These are phyloP conservation scores for Cladosporium colombiae DNA, from an alignment of 2,329 filamentous ascomycete species.

Conservation along the genomic window DNA sequence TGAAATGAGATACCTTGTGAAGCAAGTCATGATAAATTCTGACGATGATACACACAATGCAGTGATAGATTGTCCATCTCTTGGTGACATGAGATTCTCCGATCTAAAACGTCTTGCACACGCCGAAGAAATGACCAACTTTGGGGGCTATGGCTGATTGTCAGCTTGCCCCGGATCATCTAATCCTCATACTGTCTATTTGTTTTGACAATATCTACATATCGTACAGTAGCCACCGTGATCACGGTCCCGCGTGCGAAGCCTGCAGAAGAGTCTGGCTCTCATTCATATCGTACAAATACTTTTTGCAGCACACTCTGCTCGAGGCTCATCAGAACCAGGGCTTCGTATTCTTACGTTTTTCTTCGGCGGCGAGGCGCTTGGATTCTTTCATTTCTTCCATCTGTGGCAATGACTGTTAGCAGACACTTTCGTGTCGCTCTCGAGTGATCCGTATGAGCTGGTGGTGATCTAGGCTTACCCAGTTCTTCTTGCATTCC, in stretches of 20 bases:
- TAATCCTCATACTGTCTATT: background rate
- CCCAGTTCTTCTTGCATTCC: conserved; percentile 94
- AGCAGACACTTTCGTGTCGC: no score
- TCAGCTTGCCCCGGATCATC: background rate
- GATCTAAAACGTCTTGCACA: no score
- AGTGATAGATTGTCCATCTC: background rate
- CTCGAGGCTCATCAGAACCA: conserved; percentile 31
- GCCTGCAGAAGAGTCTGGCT: background rate
- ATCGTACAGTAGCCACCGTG: background rate
- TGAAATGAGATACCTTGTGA: background rate
- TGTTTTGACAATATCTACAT: background rate
- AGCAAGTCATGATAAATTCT: background rate
- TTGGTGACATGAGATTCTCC: background rate
- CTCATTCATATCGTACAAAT: background rate
- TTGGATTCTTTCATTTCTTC: conserved; percentile 51
- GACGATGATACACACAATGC: background rate
- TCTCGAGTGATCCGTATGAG: no score
- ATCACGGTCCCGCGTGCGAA: background rate
- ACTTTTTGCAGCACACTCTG: background rate
- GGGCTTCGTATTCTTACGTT: conserved; percentile 36
- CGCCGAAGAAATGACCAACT: background rate
- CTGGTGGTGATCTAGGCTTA: no score
- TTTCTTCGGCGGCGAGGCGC: conserved; percentile 18
- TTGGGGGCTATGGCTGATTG: background rate
- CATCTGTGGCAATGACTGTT: conserved; percentile 44